Evolutionary conservation across 2,329 filamentous ascomycete species (phyloP).

Genomic region (Bipolaris cookei): DNA sequence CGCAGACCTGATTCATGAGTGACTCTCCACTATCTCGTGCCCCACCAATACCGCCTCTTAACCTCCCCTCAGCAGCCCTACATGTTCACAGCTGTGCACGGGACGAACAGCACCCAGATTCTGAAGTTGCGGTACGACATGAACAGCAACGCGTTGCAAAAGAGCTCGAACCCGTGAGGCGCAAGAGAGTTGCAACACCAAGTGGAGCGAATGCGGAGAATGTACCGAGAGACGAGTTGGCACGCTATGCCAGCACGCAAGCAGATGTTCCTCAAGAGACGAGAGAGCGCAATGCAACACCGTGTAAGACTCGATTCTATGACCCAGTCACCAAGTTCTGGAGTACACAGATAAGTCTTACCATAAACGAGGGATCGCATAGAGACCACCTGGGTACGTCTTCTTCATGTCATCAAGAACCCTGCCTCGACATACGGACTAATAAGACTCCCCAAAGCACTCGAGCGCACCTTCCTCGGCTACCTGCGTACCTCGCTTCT

Average conservation of each 20-base stretch:
- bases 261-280: not conserved
- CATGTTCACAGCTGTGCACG: constrained; percentile 11
- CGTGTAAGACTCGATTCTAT: constrained; percentile 40
- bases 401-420: not conserved
- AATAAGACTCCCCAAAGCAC: constrained; percentile 57
- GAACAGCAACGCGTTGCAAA: constrained; percentile 27
- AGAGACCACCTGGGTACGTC: constrained; percentile 64
- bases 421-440: not conserved
- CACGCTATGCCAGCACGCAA: constrained; percentile 11
- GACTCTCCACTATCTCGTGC: constrained; percentile 12
- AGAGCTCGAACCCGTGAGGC: constrained; percentile 18
- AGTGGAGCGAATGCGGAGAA: not conserved
- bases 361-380: constrained; percentile 58
- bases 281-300: not conserved
- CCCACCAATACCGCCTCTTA: constrained; percentile 13
- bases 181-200: not conserved
- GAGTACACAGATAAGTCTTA: constrained; percentile 57
- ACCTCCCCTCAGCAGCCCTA: constrained; percentile 21
- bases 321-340: constrained; percentile 54
- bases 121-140: constrained; percentile 25
- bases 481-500: constrained; percentile 74
- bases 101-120: constrained; percentile 24
- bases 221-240: constrained; percentile 11
- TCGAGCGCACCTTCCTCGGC: constrained; percentile 76
- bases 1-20: constrained; percentile 12